Evolutionary conservation across 805 yeast genomes (phyloP), one percentile per base, ranked within the genome.

Genomic region (Saturnispora hagleri): DNA sequence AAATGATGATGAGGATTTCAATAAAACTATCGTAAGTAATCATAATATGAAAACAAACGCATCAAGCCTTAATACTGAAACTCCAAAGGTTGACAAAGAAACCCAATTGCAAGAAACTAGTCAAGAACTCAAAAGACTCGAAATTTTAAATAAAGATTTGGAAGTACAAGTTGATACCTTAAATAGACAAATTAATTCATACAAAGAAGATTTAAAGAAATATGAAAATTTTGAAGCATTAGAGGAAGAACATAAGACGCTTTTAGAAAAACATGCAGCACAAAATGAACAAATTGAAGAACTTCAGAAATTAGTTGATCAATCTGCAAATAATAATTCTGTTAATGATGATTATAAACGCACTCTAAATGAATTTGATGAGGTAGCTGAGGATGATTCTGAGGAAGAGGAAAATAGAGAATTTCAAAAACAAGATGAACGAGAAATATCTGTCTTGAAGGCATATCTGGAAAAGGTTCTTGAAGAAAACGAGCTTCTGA

Each of bases 401-500:
- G 51, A 50, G 22, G 36, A 20, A 4, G 50, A 48, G 5, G 56
- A 57, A 15, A 56, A 54, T 41, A 53, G 54, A 6, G 53, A 54
- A 31, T 18, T 52, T 9, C 43, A 43, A 22, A 56, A 50, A 17
- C 52, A 55, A 36, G 53, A 51, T 47, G 44, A 49, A n/a, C 46
- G 53, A 2, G 57, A 53, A 44, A 34, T 57, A 9, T 46, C 50
- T 34, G 56, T 51, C 18, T 36, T 59, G 20, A 56, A 54, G 26
- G 43, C 49, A 2, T 54, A 56, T 41, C 45, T 56, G 9, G 57
- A 57, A 18, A 55, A 52, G 36, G 55, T 57, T 24, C 27, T 55
- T 4, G 55, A 55, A 44, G 56, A 54, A 34, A 52, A 53, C 20
- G 52, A 48, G n/a, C 20, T 42, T 5, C 42, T 55, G n/a, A 57